Percentiles rank a stretch among this genome's conserved stretches.
Conservation (phyloP, 1,284 basidiomycete genomes). For the Melampsora occidentalis region DNA sequence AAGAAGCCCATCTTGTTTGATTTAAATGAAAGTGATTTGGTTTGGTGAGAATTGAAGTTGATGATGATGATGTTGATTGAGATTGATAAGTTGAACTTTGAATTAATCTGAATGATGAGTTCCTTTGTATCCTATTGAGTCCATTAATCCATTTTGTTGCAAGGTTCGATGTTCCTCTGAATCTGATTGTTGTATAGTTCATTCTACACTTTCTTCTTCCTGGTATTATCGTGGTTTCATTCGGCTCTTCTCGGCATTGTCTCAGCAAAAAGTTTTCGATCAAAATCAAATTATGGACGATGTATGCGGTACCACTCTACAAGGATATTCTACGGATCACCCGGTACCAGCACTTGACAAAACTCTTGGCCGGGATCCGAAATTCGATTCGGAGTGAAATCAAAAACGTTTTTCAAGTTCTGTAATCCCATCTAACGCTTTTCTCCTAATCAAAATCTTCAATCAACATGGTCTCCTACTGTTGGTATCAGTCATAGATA, state of each 20-base stretch:
- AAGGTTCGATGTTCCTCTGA: neutral
- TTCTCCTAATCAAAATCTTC: no score
- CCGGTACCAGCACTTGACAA: neutral
- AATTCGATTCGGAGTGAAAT: no score
- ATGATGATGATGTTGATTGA: neutral
- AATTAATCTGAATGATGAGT: neutral
- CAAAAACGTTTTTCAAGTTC: no score
- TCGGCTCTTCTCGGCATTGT: neutral
- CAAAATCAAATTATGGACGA: neutral
- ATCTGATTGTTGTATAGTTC: neutral
- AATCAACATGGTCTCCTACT: slow-evolving; percentile 28
- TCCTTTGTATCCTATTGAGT: neutral
- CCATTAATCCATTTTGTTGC: neutral
- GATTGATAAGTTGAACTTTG: neutral
- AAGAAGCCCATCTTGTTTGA: slow-evolving; percentile 5
- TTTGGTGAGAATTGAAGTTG: neutral
- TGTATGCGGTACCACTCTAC: neutral
- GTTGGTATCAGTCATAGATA: neutral
- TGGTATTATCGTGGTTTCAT: neutral
- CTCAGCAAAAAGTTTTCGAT: neutral
- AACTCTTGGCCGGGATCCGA: no score
- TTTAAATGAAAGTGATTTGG: neutral
- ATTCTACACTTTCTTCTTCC: no score
- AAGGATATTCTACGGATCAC: neutral
- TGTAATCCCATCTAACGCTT: no score